These are phyloP conservation scores for Pistacia integerrima DNA, from an alignment of 345 rosid species.

Conservation along the genomic window DNA sequence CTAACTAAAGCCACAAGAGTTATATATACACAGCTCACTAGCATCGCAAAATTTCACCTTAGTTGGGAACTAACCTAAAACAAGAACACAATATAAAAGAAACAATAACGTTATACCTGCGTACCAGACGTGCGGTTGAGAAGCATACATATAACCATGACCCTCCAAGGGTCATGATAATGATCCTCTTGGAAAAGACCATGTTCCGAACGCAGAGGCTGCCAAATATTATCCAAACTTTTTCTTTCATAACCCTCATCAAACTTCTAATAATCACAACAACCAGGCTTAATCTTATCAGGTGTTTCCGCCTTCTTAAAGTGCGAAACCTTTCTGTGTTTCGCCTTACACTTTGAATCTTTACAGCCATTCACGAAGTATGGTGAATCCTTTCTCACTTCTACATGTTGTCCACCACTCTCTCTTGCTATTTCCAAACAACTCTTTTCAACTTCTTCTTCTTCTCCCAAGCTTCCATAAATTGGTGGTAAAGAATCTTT, in stretches of 20 bases:
- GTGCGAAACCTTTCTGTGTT: slow-evolving; percentile 32
- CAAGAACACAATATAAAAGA: neutral
- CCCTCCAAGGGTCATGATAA: slow-evolving; percentile 68
- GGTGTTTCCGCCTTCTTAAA: slow-evolving; percentile 21
- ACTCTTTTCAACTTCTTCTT: neutral
- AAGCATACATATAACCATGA: slow-evolving; percentile 72
- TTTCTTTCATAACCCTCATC: slow-evolving; percentile 61
- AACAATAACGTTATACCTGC: slow-evolving; percentile 41
- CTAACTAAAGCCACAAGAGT: neutral
- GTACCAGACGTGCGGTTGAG: slow-evolving; percentile 62
- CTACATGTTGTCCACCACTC: neutral
- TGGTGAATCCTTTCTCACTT: slow-evolving; percentile 37
- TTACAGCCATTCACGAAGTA: slow-evolving; percentile 18
- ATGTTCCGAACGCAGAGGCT: slow-evolving; percentile 50
- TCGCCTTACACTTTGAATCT: slow-evolving; percentile 10
- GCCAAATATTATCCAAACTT: slow-evolving; percentile 49
- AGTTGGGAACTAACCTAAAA: neutral
- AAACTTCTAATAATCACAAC: slow-evolving; percentile 40
- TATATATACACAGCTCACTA: neutral
- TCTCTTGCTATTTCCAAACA: neutral
- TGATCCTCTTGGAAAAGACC: slow-evolving; percentile 65
- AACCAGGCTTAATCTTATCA: neutral
- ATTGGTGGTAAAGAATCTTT: neutral
- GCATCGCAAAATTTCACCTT: too few species aligned
- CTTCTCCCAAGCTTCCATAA: neutral